A percentile compares a stretch with the other conserved stretches of the same genome.
Conservation (phyloP, 345 rosid genomes). For the Orychophragmus violaceus region DNA sequence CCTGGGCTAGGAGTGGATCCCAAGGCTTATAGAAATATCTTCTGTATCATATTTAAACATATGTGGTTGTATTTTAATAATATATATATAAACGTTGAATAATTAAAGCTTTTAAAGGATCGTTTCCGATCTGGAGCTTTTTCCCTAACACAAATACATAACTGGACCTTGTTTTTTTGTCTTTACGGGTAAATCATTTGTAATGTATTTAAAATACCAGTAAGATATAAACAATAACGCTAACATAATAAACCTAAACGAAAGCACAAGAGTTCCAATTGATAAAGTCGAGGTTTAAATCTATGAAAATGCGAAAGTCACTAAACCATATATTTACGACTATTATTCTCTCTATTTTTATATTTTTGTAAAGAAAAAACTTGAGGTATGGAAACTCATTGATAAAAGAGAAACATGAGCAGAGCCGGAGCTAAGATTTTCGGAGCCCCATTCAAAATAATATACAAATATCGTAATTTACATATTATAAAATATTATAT, state of each 20-base stretch:
- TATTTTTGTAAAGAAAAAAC: background rate
- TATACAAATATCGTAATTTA: too few species aligned
- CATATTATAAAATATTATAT: too few species aligned
- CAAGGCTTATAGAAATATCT: too few species aligned
- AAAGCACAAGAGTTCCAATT: background rate
- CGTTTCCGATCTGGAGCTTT: too few species aligned
- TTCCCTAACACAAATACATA: background rate
- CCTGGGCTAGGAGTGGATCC: too few species aligned
- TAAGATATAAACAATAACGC: background rate
- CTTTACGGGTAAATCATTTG: background rate
- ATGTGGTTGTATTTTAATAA: too few species aligned
- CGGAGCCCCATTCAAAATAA: too few species aligned
- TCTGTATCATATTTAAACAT: too few species aligned
- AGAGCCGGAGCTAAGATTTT: too few species aligned
- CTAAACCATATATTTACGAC: background rate
- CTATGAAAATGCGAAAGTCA: background rate
- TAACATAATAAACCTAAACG: background rate
- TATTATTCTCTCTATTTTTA: background rate
- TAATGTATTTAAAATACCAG: background rate
- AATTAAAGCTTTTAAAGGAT: too few species aligned
- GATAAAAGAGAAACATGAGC: too few species aligned
- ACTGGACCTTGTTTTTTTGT: background rate
- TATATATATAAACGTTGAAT: too few species aligned
- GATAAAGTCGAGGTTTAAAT: background rate
- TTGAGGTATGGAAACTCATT: background rate